Evolutionary conservation across 2,329 filamentous ascomycete species (phyloP), one percentile per base, ranked within the genome.

Genomic region (Talaromyces amestolkiae): DNA sequence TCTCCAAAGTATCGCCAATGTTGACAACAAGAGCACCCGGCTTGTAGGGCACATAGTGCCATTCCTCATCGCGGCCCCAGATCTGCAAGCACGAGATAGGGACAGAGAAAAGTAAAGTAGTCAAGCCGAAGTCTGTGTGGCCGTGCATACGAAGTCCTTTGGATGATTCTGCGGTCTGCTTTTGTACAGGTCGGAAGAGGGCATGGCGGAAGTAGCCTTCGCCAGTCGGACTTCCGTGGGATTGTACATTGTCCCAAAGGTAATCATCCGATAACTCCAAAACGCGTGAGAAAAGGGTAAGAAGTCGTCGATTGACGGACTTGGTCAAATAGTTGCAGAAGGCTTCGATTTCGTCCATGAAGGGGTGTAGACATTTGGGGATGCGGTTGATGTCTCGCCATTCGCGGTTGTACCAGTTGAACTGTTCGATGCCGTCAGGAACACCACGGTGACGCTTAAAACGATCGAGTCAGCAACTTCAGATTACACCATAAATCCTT

Each of bases 391-490:
- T 68, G 65, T 80, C 73, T 66, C 79, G 73, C 78, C 80, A 84
- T 56, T 84, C 81, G 0, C 71, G 71, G 27, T 76, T 79, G 73
- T 84, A 85, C 78, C 79, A 84, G 72, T 85, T 85, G 73, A 84
- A 85, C 66, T 85, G 83, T 68, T 85, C 83, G 63, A 84, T 84
- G 3, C 82, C 82, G 69, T 84, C 83, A 17, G 76, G 70, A 13
- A 75, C 69, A 1, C 80, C 81, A 1, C 75, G 77, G 45, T 80
- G 72, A 54, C 81, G 79, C 78, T 81, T 62, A 43, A 31, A 68
- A 11, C 13, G 22, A 31, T 17, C 4, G 4, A 19, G 11, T 58
- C 11, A 58, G 35, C 9, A 37, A 6, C n/a, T n/a, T n/a, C n/a
- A n/a, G n/a, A n/a, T n/a, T n/a, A n/a, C n/a, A n/a, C n/a, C n/a